Base-by-base conservation (phyloP, 495 filamentous ascomycete genomes). In the Penicillium coffeae region DNA sequence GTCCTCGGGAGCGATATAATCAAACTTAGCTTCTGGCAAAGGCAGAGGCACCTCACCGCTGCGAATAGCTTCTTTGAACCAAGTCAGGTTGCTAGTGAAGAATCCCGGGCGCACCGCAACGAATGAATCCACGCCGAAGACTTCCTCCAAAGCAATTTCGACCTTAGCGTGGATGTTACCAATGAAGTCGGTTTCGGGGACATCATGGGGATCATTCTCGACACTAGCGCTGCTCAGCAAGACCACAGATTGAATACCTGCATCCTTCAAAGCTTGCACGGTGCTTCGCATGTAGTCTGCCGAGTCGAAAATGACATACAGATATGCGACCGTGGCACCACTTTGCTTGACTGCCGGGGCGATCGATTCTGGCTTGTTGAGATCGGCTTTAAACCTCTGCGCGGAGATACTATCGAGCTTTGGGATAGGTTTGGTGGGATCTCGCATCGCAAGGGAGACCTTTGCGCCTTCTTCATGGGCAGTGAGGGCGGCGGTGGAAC, bases 201-300 rank as follows among this genome's bases (percentile, higher is more conserved):
- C 32, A 9, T 21, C 42, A 3, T 35, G 33, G 7, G 37, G 30
- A 27, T 52, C 50, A 13, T 21, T 38, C 1, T 41, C n/a, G 1
- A 56, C 32, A 6, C 45, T 49, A 38, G 40, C 51, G 36, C 57
- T 60, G 44, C 57, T 60, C 36, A 57, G 38, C 3, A 56, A 36
- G 2, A 60, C 54, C 3, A 60, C 40, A 8, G 35, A 54, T 9
- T 56, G 38, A 30, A 60, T 51, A 3, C 54, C 54, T 8, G 45
- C 38, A 10, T 47, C 47, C 34, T 53, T 53, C 3, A 57, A 42
- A 0, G 54, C 54, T 10, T 8, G 16, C 3, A 57, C 33, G 20
- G 36, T 39, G 1, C 21, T 14, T 8, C 35, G 38, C 54, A 57
- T 52, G 14, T 47, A 21, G 13, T 52, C 54, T 7, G 22, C 3